Evolutionary conservation across 1,284 basidiomycete species (phyloP).

Genomic region (Sanghuangporus baumii): DNA sequence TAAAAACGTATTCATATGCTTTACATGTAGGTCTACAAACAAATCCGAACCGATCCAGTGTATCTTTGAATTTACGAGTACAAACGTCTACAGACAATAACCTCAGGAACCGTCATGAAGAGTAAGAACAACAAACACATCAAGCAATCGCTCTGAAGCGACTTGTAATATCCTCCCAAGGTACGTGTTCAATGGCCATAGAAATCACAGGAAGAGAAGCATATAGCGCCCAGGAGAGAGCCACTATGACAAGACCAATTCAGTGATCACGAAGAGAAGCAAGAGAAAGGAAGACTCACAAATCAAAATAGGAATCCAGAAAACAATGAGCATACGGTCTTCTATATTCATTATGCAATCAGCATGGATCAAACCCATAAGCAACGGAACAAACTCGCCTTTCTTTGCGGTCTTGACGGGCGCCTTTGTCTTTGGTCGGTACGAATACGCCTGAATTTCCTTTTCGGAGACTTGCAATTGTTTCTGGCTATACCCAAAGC

Average conservation of each 20-base stretch:
- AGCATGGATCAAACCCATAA: conserved; percentile 52
- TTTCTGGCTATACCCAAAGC: conserved; percentile 42
- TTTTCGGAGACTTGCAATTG: conserved; percentile 47
- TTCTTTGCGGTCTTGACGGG: conserved; percentile 55
- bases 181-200: conserved; percentile 3
- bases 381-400: conserved; percentile 42
- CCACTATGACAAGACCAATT: conserved; percentile 14
- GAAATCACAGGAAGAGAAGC: conserved; percentile 26
- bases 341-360: conserved; percentile 27
- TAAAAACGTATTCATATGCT: not conserved
- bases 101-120: not conserved
- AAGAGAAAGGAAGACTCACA: conserved; percentile 40
- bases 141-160: not conserved
- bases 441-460: conserved; percentile 62
- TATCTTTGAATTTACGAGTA: not conserved
- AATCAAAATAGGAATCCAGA: conserved; percentile 90
- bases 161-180: not conserved
- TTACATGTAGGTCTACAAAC: conserved; percentile 8
- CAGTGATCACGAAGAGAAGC: conserved; percentile 5
- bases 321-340: conserved; percentile 34
- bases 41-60: not conserved
- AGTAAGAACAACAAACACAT: conserved; percentile 3
- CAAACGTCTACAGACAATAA: conserved; percentile 1
- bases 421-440: conserved; percentile 51
- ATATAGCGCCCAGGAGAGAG: conserved; percentile 23